phyloP scores from a whole-genome alignment of 2,329 filamentous ascomycete genomes.

The Colletotrichum sp. region DNA sequence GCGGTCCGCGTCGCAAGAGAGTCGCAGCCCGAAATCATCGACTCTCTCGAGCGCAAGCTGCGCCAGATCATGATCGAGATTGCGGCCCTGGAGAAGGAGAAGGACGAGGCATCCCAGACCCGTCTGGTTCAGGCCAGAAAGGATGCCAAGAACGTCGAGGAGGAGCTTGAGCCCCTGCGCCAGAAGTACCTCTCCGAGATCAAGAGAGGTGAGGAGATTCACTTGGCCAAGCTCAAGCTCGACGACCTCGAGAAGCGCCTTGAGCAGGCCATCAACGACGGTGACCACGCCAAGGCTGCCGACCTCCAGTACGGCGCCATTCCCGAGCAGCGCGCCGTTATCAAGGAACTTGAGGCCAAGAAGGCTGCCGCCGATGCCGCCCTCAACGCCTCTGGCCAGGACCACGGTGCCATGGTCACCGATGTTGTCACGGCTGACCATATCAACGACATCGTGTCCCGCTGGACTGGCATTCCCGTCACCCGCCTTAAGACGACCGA shows the following conservation, averaged over 20 bases:
- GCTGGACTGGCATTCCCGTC: conserved; percentile 98
- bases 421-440: conserved; percentile 96
- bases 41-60: conserved; percentile 88
- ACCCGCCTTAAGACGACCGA: conserved; percentile 93
- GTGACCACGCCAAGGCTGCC: conserved; percentile 85
- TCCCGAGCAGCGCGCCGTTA: conserved; percentile 83
- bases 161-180: conserved; percentile 88
- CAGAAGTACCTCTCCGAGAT: conserved; percentile 97
- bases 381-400: conserved; percentile 59
- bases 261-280: conserved; percentile 88
- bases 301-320: conserved; percentile 98
- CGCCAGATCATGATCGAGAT: conserved; percentile 97
- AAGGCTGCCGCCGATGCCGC: conserved; percentile 80
- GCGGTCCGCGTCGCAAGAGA: conserved; percentile 96
- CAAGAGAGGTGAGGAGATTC: conserved; percentile 87
- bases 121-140: conserved; percentile 84
- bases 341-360: conserved; percentile 80
- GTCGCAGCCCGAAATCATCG: conserved; percentile 94
- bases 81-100: conserved; percentile 90
- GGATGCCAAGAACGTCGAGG: conserved; percentile 92
- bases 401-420: conserved; percentile 77
- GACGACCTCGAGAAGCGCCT: conserved; percentile 90
- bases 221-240: conserved; percentile 93
- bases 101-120: conserved; percentile 88
- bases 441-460: conserved; percentile 97